Evolutionary conservation across 768 basidiomycete genomes (phyloP).

Genomic region (Cystobasidium ongulense): DNA sequence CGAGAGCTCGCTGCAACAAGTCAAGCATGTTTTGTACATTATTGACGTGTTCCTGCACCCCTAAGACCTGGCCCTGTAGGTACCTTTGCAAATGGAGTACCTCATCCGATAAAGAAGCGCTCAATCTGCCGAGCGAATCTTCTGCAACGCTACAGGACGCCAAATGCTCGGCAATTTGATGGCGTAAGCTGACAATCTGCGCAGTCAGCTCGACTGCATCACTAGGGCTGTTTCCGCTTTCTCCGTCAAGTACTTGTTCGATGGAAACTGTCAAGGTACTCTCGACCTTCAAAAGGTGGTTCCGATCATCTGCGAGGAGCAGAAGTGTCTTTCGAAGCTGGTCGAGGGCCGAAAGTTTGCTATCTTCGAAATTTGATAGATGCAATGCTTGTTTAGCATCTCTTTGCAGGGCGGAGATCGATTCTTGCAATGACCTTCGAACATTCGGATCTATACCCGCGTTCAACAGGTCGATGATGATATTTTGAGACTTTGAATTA

Average conservation of each 20-base stretch:
- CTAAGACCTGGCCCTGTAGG: not conserved
- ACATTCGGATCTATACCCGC: slow-evolving; percentile 24
- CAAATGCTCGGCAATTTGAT: not conserved
- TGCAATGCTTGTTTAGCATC: not conserved
- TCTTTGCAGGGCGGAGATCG: not conserved
- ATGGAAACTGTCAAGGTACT: not conserved
- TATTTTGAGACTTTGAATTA: not conserved
- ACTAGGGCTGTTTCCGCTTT: not conserved
- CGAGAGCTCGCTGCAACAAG: not conserved
- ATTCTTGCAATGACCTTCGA: not conserved
- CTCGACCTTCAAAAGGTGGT: too few species aligned
- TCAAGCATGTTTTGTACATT: not conserved
- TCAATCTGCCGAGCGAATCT: not conserved
- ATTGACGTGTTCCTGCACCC: not conserved
- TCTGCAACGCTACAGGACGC: not conserved
- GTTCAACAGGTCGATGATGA: not conserved
- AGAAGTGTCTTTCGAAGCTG: not conserved
- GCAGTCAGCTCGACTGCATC: too few species aligned
- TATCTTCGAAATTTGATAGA: not conserved
- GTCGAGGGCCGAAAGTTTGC: not conserved
- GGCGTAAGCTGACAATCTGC: too few species aligned
- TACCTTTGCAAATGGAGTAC: not conserved
- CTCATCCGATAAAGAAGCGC: not conserved
- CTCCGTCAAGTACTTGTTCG: not conserved
- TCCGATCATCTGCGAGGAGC: not conserved